Percentiles rank a stretch among this genome's conserved stretches.
These are phyloP conservation scores for Exutisphaerella laricina DNA, from an alignment of 2,329 filamentous ascomycete genomes.

Conservation along the genomic window DNA sequence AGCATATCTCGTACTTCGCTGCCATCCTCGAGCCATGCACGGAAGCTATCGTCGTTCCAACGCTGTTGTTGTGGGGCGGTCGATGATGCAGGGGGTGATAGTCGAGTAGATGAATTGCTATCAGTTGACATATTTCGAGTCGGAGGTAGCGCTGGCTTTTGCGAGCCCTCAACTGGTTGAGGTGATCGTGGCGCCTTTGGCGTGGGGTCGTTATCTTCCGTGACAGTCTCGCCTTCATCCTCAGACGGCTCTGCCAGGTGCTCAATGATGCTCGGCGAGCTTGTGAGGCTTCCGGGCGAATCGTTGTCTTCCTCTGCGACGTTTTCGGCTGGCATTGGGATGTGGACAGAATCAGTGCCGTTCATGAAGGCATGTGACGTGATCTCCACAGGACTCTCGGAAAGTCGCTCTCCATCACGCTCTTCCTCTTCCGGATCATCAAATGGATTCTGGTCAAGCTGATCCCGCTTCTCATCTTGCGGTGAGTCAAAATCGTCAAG, in stretches of 20 bases:
- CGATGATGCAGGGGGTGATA: constrained; percentile 23
- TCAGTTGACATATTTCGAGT: constrained; percentile 20
- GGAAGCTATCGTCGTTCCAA: constrained; percentile 83
- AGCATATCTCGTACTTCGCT: constrained; percentile 85
- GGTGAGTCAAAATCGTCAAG: constrained; percentile 65
- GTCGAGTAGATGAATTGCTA: constrained; percentile 17
- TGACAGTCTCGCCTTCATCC: constrained; percentile 13
- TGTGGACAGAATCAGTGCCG: constrained; percentile 35
- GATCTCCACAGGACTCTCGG: constrained; percentile 63
- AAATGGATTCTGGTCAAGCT: constrained; percentile 40
- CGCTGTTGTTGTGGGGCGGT: constrained; percentile 49
- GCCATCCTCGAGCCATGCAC: constrained; percentile 72
- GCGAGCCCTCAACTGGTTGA: constrained; percentile 11
- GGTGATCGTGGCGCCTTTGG: constrained; percentile 28
- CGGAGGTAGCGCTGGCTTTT: constrained; percentile 8
- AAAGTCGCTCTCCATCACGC: constrained; percentile 45
- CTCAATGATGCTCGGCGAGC: constrained; percentile 29
- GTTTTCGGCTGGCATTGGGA: constrained; percentile 25
- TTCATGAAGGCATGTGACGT: constrained; percentile 47
- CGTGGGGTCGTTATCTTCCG: constrained; percentile 28
- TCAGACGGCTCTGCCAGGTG: constrained; percentile 22
- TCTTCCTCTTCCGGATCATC: constrained; percentile 28
- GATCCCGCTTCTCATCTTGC: constrained; percentile 42
- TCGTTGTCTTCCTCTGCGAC: constrained; percentile 22
- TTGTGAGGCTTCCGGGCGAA: constrained; percentile 25